phyloP scores from a whole-genome alignment of 2,329 filamentous ascomycete species.

The Diplodia intermedia region DNA sequence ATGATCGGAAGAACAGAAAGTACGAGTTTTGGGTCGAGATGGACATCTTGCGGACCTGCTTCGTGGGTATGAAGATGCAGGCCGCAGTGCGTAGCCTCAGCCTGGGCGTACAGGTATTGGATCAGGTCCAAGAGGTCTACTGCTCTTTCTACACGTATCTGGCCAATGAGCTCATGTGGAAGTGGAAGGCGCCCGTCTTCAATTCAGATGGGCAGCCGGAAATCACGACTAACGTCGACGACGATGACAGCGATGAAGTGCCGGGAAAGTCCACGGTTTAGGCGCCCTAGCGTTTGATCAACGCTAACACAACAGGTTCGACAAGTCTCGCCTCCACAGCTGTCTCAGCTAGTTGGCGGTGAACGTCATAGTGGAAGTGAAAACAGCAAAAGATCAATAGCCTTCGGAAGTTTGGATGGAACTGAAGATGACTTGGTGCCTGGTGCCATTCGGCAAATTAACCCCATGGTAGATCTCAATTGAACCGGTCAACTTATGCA shows the following conservation, averaged over 20 bases:
- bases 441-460: background rate
- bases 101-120: constrained; percentile 36
- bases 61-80: constrained; percentile 62
- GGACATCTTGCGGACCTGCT: constrained; percentile 62
- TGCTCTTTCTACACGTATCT: constrained; percentile 55
- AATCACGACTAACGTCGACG: background rate
- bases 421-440: background rate
- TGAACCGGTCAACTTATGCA: background rate
- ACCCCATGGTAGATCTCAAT: background rate
- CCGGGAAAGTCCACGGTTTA: background rate
- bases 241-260: background rate
- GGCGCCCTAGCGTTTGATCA: constrained; percentile 6
- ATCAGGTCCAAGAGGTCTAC: constrained; percentile 48
- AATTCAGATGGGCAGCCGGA: background rate
- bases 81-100: constrained; percentile 35
- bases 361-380: background rate
- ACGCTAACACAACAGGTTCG: background rate
- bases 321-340: constrained; percentile 9
- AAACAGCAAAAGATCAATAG: background rate
- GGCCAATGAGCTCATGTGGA: constrained; percentile 50
- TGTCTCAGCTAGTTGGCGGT: background rate
- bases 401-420: background rate
- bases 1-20: constrained; percentile 40
- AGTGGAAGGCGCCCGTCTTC: constrained; percentile 31
- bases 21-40: constrained; percentile 73